These are phyloP conservation scores for Trametes meyenii DNA, from an alignment of 768 basidiomycete species.

Conservation along the genomic window DNA sequence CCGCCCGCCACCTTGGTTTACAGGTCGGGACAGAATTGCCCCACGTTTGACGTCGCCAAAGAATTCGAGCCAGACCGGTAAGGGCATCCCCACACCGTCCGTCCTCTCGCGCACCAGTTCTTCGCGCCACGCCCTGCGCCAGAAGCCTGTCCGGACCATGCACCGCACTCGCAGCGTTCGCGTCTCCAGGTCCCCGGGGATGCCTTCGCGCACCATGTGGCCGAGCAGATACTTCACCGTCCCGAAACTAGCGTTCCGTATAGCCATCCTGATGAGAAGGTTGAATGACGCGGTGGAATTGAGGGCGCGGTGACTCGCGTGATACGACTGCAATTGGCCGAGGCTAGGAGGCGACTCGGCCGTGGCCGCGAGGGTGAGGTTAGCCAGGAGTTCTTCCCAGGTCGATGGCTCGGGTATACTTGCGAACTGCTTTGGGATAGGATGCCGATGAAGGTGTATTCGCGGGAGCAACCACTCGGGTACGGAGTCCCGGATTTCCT, in stretches of 20 bases:
- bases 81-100: slow-evolving; percentile 32
- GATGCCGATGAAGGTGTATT: background rate
- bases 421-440: slow-evolving; percentile 6
- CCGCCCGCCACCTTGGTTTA: background rate
- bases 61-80: slow-evolving; percentile 65
- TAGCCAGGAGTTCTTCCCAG: slow-evolving; percentile 30
- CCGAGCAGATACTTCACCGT: slow-evolving; percentile 48
- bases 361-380: slow-evolving; percentile 44
- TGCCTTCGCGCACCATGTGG: slow-evolving; percentile 47
- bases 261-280: slow-evolving; percentile 47
- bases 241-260: slow-evolving; percentile 54
- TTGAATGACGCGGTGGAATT: slow-evolving; percentile 49
- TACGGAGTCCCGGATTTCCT: slow-evolving; percentile 21
- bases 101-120: slow-evolving; percentile 3
- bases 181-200: slow-evolving; percentile 55
- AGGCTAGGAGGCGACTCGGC: slow-evolving; percentile 38
- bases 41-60: slow-evolving; percentile 33
- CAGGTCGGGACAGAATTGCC: background rate
- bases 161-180: slow-evolving; percentile 58
- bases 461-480: slow-evolving; percentile 8
- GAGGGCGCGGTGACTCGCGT: slow-evolving; percentile 37
- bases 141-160: slow-evolving; percentile 56
- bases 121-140: slow-evolving; percentile 58
- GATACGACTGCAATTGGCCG: slow-evolving; percentile 51
- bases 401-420: slow-evolving; percentile 16